Conservation (phyloP, 805 yeast species). For the Grigorovia transvaalensis region DNA sequence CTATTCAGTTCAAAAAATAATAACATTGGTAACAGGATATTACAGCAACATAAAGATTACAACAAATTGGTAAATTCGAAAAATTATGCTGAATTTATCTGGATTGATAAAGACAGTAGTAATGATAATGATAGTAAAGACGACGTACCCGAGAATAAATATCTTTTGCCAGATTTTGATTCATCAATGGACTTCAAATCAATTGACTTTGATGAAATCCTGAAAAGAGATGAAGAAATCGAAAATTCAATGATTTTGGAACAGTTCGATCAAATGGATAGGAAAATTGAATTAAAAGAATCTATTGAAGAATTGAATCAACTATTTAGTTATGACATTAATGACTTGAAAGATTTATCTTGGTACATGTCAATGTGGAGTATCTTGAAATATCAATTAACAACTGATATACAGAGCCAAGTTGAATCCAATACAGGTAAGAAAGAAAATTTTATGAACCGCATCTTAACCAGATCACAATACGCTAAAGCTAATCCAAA, state of each 20-base stretch:
- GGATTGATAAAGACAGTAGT: slow-evolving; percentile 12
- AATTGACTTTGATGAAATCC: background rate
- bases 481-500: slow-evolving; percentile 25
- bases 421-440: background rate
- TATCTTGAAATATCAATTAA: slow-evolving; percentile 17
- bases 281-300: background rate
- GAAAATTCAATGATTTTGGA: background rate
- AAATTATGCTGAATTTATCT: slow-evolving; percentile 16
- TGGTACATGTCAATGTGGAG: slow-evolving; percentile 25
- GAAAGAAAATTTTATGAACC: slow-evolving; percentile 1
- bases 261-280: background rate
- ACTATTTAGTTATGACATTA: background rate
- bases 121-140: background rate
- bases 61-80: slow-evolving; percentile 20
- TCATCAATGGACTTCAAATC: slow-evolving; percentile 7
- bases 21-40: background rate
- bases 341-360: slow-evolving; percentile 9
- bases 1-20: background rate
- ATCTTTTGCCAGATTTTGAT: slow-evolving; percentile 20
- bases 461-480: slow-evolving; percentile 29
- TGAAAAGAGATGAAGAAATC: background rate
- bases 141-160: slow-evolving; percentile 11
- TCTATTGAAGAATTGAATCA: slow-evolving; percentile 6
- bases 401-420: slow-evolving; percentile 2
- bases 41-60: slow-evolving; percentile 6